These are phyloP conservation scores for Dactylellina sp. DNA, from an alignment of 2,329 filamentous ascomycete genomes.

Conservation along the genomic window DNA sequence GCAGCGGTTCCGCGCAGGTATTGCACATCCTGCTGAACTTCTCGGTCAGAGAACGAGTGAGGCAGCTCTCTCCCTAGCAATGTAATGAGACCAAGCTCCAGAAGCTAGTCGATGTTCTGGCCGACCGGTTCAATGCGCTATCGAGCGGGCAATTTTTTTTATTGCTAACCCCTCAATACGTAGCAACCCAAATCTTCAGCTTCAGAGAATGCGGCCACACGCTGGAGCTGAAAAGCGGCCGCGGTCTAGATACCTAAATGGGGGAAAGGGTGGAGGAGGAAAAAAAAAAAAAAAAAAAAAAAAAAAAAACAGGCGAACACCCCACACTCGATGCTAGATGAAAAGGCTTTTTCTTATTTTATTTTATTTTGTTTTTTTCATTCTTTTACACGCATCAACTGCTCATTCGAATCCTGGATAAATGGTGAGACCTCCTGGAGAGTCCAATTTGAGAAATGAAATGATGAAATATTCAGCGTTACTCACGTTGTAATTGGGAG, in stretches of 20 bases:
- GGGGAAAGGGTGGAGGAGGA: conserved; percentile 43
- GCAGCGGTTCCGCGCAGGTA: conserved; percentile 1
- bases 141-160: conserved; percentile 33
- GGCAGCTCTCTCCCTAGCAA: conserved; percentile 3
- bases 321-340: conserved; percentile 1
- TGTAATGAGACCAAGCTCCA: conserved; percentile 21
- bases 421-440: conserved; percentile 26
- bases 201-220: conserved; percentile 34
- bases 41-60: conserved; percentile 7
- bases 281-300: conserved; percentile 8
- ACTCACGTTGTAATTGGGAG: background rate
- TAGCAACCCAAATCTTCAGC: conserved; percentile 14
- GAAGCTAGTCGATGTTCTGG: background rate
- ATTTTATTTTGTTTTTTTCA: background rate
- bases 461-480: conserved; percentile 2
- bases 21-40: background rate
- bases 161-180: conserved; percentile 21
- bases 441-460: conserved; percentile 5
- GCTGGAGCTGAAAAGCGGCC: conserved; percentile 33
- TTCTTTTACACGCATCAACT: background rate
- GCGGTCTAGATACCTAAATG: conserved; percentile 46
- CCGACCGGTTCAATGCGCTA: conserved; percentile 31
- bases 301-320: conserved; percentile 45
- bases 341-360: background rate
- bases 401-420: conserved; percentile 1